A percentile compares a stretch with the other conserved stretches of the same genome.
Conservation (phyloP, 306 rosid species). For the apple (Malus domestica) region DNA sequence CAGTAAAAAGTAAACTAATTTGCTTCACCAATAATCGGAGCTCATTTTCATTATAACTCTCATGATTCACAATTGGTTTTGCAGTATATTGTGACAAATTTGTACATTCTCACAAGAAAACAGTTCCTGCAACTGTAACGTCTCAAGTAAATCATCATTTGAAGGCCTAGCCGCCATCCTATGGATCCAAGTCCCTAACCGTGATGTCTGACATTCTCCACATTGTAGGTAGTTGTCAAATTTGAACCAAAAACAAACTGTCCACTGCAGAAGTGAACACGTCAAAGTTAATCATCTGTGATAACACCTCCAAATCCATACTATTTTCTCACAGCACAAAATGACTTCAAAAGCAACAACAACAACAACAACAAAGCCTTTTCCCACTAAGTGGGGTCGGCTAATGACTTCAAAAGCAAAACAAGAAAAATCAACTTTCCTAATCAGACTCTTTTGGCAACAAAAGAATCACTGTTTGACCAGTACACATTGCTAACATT, state of each 20-base stretch:
- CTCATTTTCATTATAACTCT: not conserved
- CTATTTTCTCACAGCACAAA: not conserved
- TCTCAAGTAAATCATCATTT: not conserved
- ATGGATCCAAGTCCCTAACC: slow-evolving; percentile 56
- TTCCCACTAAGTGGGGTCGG: no score
- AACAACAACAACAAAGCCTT: no score
- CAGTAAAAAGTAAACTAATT: not conserved
- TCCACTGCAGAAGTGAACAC: slow-evolving; percentile 40
- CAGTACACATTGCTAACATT: not conserved
- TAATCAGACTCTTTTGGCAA: no score
- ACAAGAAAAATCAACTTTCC: not conserved
- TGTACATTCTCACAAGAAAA: not conserved
- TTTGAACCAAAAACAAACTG: slow-evolving; percentile 50
- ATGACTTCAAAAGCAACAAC: not conserved
- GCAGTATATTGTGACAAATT: not conserved
- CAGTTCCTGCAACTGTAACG: not conserved
- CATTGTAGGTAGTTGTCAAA: slow-evolving; percentile 49
- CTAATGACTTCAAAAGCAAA: not conserved
- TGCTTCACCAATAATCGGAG: not conserved
- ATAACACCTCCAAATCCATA: not conserved
- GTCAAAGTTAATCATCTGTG: not conserved
- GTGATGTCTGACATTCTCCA: slow-evolving; percentile 77
- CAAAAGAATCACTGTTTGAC: not conserved
- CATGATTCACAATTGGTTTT: not conserved
- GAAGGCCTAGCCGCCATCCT: slow-evolving; percentile 35